Evolutionary conservation across 805 yeast species (phyloP).

Genomic region (Saturnispora diversa): DNA sequence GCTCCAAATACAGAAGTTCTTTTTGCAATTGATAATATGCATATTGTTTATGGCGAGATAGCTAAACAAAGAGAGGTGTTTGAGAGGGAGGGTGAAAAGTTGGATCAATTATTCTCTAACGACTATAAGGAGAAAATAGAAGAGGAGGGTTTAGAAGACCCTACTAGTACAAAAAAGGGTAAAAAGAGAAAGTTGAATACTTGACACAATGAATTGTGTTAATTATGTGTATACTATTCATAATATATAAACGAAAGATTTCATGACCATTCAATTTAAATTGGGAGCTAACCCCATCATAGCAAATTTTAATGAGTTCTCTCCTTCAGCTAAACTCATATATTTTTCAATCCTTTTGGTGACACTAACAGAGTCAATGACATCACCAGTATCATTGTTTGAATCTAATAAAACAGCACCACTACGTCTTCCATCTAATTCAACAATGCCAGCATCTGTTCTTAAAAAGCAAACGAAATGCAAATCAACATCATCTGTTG

Average conservation of each 20-base stretch:
- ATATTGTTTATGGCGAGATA: constrained; percentile 38
- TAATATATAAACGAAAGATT: background rate
- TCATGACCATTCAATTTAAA: constrained; percentile 27
- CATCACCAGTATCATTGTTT: constrained; percentile 27
- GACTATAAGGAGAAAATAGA: constrained; percentile 21
- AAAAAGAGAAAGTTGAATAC: constrained; percentile 6
- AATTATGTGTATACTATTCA: background rate
- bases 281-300: constrained; percentile 68
- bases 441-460: constrained; percentile 51
- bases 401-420: constrained; percentile 58
- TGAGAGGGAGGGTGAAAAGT: constrained; percentile 25
- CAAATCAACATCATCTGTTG: constrained; percentile 46
- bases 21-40: constrained; percentile 64
- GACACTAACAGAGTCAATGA: constrained; percentile 46
- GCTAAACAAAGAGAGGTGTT: constrained; percentile 27
- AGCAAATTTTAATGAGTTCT: constrained; percentile 57
- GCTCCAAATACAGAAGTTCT: constrained; percentile 26
- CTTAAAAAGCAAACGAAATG: constrained; percentile 76
- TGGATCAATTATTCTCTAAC: constrained; percentile 21
- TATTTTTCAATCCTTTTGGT: constrained; percentile 54
- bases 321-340: constrained; percentile 53
- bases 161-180: background rate
- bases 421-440: constrained; percentile 79
- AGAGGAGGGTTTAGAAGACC: constrained; percentile 4
- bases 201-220: background rate